Base-by-base conservation (phyloP, 805 yeast genomes). In the Brettanomyces bruxellensis region DNA sequence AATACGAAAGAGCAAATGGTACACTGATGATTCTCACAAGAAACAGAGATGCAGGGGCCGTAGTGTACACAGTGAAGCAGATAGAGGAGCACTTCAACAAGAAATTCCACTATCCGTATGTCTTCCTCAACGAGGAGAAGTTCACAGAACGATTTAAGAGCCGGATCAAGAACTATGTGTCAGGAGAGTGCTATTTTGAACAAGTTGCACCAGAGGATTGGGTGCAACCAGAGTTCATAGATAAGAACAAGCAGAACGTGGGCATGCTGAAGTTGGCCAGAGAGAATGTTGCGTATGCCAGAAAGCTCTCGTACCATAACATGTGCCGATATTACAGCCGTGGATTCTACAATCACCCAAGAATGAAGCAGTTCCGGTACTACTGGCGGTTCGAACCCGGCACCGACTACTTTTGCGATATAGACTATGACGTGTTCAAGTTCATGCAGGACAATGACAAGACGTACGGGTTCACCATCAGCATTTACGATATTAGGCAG, bases 321-420 rank as follows among this genome's bases (percentile, higher is more conserved):
- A 86, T 86, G 95, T 86, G 95, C 60, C 72, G 95, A 25, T 86
- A 81, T 62, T 84, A 85, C 60, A 78, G 83, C 43, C 78, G 77
- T 11, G 65, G 65, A 48, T 83, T 86, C 56, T 83, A 73, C 58
- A 71, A 82, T 43, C 76, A 83, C 50, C 85, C 85, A 11, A 72
- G 76, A 47, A 60, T 86, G 58, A 66, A 71, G 49, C 69, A 84
- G 48, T 82, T 72, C 64, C 73, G 70, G 54, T 86, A 81, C 64
- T 83, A 83, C 58, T 86, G 95, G 95, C 69, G 95, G 50, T 69
- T 86, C 42, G 95, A 86, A 62, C 95, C 95, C 6, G 67, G 67
- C 34, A 86, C 87, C 1, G 69, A 72, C 25, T 85, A 81, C 57
- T 83, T 69, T 57, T 79, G 87, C 56, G 77, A 80, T 45, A 64